Conservation (phyloP, 164 flowering plant genomes). For the Umbilicus rupestris region DNA sequence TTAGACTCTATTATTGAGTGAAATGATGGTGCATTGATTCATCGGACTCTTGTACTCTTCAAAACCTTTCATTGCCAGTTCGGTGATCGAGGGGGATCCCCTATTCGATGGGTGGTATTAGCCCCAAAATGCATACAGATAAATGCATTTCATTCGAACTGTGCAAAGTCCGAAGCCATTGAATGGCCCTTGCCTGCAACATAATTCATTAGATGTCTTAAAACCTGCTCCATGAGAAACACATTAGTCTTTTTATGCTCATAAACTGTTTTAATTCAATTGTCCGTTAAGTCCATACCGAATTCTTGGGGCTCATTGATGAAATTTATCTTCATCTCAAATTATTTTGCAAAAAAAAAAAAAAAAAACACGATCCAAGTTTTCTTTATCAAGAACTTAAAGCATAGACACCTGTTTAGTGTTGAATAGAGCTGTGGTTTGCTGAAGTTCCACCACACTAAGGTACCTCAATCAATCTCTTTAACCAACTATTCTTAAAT, state of each 20-base stretch:
- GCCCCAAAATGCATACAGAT: conserved; percentile 42
- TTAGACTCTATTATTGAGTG: conserved; percentile 13
- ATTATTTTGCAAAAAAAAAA: conserved; percentile 34
- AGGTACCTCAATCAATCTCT: too few species aligned
- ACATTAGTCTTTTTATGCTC: neutral
- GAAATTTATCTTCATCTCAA: conserved; percentile 38
- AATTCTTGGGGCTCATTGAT: conserved; percentile 39
- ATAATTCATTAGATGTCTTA: conserved; percentile 49
- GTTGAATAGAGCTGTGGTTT: conserved; percentile 47
- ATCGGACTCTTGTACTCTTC: conserved; percentile 39
- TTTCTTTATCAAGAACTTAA: conserved; percentile 34
- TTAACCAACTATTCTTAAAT: too few species aligned
- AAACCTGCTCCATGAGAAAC: conserved; percentile 37
- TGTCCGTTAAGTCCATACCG: conserved; percentile 22
- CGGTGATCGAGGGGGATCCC: conserved; percentile 29
- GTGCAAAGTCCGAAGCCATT: conserved; percentile 71
- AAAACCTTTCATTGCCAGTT: conserved; percentile 26
- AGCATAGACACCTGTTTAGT: conserved; percentile 43
- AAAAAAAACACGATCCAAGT: conserved; percentile 34
- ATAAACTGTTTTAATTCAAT: neutral
- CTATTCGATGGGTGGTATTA: conserved; percentile 43
- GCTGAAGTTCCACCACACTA: conserved; percentile 38
- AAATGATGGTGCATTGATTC: conserved; percentile 44
- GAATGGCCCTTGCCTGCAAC: conserved; percentile 80
- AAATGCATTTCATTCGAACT: too few species aligned